These are phyloP conservation scores for Scenedesmus sp. DNA, from an alignment of 163 green algal species.

Conservation along the genomic window DNA sequence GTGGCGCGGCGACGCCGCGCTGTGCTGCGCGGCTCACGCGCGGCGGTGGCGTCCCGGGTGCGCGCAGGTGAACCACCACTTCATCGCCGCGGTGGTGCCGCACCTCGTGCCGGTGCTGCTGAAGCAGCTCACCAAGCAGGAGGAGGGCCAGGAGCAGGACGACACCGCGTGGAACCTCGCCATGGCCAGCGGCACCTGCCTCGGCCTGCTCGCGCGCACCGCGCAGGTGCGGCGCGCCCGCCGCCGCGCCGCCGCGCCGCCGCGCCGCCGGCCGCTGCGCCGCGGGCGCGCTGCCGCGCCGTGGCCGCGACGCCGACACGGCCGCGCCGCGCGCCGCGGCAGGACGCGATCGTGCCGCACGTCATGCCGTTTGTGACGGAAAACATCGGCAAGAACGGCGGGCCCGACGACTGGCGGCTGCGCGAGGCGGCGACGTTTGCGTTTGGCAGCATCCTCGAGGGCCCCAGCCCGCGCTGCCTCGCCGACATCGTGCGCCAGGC, in stretches of 20 bases:
- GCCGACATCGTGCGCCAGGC: slow-evolving; percentile 71
- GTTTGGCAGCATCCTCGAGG: slow-evolving; percentile 97
- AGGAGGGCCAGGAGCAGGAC: slow-evolving; percentile 80
- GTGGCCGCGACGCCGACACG: too few species aligned
- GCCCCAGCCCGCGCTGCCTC: slow-evolving; percentile 73
- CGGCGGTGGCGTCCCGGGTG: too few species aligned
- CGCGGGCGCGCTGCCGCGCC: too few species aligned
- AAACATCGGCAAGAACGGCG: slow-evolving; percentile 79
- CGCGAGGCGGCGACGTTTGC: slow-evolving; percentile 96
- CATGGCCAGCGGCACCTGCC: slow-evolving; percentile 93
- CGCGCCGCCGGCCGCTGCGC: too few species aligned
- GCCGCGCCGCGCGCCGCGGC: too few species aligned
- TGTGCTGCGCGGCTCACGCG: not conserved
- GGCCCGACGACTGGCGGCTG: slow-evolving; percentile 86
- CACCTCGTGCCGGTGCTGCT: slow-evolving; percentile 94
- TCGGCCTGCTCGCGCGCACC: slow-evolving; percentile 82
- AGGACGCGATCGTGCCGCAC: slow-evolving; percentile 69
- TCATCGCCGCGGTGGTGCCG: slow-evolving; percentile 83
- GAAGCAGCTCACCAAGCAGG: slow-evolving; percentile 96
- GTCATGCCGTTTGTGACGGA: slow-evolving; percentile 84
- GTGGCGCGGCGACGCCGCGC: not conserved
- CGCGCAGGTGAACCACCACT: slow-evolving; percentile 72
- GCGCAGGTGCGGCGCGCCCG: slow-evolving; percentile 49
- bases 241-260: too few species aligned
- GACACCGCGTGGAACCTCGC: slow-evolving; percentile 89